Percentiles rank a stretch among this genome's conserved stretches.
These are phyloP conservation scores for Candida ponderosae DNA, from an alignment of 805 yeast genomes.

Conservation along the genomic window DNA sequence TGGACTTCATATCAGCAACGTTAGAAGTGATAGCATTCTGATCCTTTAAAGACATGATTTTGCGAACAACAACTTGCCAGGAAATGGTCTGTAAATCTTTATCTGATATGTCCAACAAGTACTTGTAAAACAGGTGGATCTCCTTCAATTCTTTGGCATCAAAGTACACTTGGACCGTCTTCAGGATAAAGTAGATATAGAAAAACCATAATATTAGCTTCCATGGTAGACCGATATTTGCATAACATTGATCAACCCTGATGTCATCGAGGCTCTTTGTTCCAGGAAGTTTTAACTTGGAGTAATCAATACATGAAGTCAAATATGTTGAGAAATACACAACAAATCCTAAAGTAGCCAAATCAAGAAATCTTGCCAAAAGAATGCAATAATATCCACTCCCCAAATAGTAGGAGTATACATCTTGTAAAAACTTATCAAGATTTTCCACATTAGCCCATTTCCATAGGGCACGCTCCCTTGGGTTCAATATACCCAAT, in stretches of 20 bases:
- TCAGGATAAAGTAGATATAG: constrained; percentile 40
- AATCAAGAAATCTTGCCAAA: constrained; percentile 54
- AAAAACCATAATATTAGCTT: constrained; percentile 62
- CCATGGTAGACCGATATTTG: constrained; percentile 39
- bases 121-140: constrained; percentile 66
- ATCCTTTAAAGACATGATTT: constrained; percentile 66
- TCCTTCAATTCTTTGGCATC: constrained; percentile 66
- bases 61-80: constrained; percentile 81
- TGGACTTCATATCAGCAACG: constrained; percentile 54
- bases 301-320: constrained; percentile 72
- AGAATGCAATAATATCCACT: constrained; percentile 81
- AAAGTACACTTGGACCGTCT: constrained; percentile 46
- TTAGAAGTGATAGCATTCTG: constrained; percentile 58
- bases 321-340: constrained; percentile 73
- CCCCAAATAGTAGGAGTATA: constrained; percentile 78
- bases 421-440: constrained; percentile 77
- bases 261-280: constrained; percentile 22
- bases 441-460: constrained; percentile 96
- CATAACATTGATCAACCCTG: constrained; percentile 28
- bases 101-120: constrained; percentile 64
- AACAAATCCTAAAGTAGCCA: constrained; percentile 71
- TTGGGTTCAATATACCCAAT: constrained; percentile 42
- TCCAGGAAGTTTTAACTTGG: constrained; percentile 28
- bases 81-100: constrained; percentile 87
- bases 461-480: constrained; percentile 81